phyloP scores from a whole-genome alignment of 2,329 filamentous ascomycete genomes.

The Cladosporium velox region DNA sequence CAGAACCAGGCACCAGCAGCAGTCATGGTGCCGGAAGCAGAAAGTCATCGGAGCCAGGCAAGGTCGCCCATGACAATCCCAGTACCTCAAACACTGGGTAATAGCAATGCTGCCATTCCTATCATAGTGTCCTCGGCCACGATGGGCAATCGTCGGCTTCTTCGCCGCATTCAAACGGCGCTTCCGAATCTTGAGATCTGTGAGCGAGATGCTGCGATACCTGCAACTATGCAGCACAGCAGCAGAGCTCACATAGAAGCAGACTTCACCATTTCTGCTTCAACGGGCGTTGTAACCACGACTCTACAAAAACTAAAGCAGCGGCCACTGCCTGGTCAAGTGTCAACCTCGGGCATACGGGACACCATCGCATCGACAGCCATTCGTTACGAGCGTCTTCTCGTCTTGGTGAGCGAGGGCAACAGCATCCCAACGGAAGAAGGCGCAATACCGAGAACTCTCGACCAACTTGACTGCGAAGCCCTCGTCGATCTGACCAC shows the following conservation, averaged over 20 bases:
- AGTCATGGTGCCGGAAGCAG: constrained; percentile 21
- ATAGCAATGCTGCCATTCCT: constrained; percentile 33
- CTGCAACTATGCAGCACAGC: background rate
- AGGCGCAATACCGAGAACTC: background rate
- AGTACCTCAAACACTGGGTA: constrained; percentile 20
- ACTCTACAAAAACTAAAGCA: constrained; percentile 74
- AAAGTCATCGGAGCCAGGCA: background rate
- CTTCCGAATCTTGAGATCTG: constrained; percentile 57
- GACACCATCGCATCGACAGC: constrained; percentile 58
- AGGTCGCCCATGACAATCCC: constrained; percentile 3
- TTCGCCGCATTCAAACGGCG: constrained; percentile 53
- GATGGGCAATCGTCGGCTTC: constrained; percentile 48
- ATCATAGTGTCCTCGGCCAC: constrained; percentile 58
- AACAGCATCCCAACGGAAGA: background rate
- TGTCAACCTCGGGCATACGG: constrained; percentile 39
- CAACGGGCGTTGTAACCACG: constrained; percentile 68
- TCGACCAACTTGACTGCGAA: constrained; percentile 37
- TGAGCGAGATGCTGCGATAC: constrained; percentile 54
- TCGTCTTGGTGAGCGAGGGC: constrained; percentile 64
- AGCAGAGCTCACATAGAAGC: constrained; percentile 53
- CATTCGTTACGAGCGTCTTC: constrained; percentile 64
- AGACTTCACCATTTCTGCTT: constrained; percentile 71
- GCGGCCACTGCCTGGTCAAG: constrained; percentile 65
- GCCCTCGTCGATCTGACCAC: constrained; percentile 40
- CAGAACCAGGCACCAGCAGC: constrained; percentile 20